Base-by-base conservation (phyloP, 2,329 filamentous ascomycete species). In the Trichoderma breve region DNA sequence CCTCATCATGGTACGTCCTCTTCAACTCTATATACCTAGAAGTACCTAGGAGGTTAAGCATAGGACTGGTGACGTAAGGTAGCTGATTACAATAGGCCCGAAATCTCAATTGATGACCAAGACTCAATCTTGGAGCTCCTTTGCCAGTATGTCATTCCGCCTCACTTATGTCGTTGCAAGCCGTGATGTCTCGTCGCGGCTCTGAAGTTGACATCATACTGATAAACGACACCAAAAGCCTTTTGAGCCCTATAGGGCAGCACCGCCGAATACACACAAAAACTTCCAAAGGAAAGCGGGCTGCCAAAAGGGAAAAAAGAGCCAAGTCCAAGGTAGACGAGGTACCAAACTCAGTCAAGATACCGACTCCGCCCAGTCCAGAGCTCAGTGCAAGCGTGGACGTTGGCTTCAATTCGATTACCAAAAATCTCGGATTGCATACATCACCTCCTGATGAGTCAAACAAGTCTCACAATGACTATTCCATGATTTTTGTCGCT, bases 111-210 rank as follows among this genome's bases (percentile, higher is more conserved):
- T 21, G 82, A 88, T 63, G 84, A 92, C 67, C 90, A 92, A 79
- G 86, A 90, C 66, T 84, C 85, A 4, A 90, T 93, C 47, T 78
- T 93, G 11, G 90, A 92, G 74, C 83, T 93, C 63, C 83, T 93
- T 6, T 92, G 88, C 86, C 87, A 84, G 91, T 92, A 85, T 53
- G 34, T 26, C 21, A 43, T 51, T 7, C 6, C 26, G 8, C 1
- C 51, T 47, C 4, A 8, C 5, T 26, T 55, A 21, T n/a, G 47
- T 12, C 12, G n/a, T 18, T 8, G 43, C 43, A 21, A 6, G 24
- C 4, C 9, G 43, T 9, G 9, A 51, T n/a, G 24, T n/a, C 57
- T 28, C 21, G 18, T 18, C 12, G 28, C 26, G 26, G 30, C 14
- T n/a, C 14, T 15, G 12, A 2, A 34, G 18, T 21, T 4, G 14